These are phyloP conservation scores for Fusarium lateritium DNA, from an alignment of 2,329 filamentous ascomycete species.

Conservation along the genomic window DNA sequence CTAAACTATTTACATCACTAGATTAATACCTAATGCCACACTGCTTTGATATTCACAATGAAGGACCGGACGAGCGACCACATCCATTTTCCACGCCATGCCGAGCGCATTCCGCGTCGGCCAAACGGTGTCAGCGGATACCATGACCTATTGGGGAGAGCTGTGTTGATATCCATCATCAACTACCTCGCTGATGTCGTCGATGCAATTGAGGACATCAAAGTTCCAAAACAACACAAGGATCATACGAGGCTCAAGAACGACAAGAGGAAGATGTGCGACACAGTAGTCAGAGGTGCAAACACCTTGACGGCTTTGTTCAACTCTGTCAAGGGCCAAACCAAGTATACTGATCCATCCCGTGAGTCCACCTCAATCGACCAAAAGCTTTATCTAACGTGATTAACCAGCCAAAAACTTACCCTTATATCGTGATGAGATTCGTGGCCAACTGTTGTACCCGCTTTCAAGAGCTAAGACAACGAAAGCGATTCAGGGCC, in stretches of 20 bases:
- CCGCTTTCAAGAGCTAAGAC: slow-evolving; percentile 36
- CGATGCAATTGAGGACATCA: slow-evolving; percentile 38
- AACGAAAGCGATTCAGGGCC: slow-evolving; percentile 13
- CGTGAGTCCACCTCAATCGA: slow-evolving; percentile 12
- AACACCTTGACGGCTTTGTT: slow-evolving; percentile 37
- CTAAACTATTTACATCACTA: slow-evolving; percentile 1
- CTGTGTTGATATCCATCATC: slow-evolving; percentile 40
- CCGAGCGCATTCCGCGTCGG: slow-evolving; percentile 32
- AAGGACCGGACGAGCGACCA: slow-evolving; percentile 34
- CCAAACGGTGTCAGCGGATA: slow-evolving; percentile 32
- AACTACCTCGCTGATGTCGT: slow-evolving; percentile 40
- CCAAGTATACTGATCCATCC: slow-evolving; percentile 33
- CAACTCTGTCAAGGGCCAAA: slow-evolving; percentile 33
- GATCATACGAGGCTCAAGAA: slow-evolving; percentile 26
- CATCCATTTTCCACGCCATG: slow-evolving; percentile 38
- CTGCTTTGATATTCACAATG: slow-evolving; percentile 33
- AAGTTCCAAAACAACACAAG: slow-evolving; percentile 30
- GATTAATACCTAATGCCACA: slow-evolving; percentile 9
- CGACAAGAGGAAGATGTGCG: slow-evolving; percentile 36
- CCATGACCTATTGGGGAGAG: slow-evolving; percentile 32
- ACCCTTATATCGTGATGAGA: slow-evolving; percentile 35
- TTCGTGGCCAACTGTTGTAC: slow-evolving; percentile 29
- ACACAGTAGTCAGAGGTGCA: slow-evolving; percentile 30
- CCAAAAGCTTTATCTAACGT: slow-evolving; percentile 5
- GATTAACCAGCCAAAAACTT: slow-evolving; percentile 32